phyloP scores from a whole-genome alignment of 2,329 filamentous ascomycete species.

The Trichoderma koningiopsis region DNA sequence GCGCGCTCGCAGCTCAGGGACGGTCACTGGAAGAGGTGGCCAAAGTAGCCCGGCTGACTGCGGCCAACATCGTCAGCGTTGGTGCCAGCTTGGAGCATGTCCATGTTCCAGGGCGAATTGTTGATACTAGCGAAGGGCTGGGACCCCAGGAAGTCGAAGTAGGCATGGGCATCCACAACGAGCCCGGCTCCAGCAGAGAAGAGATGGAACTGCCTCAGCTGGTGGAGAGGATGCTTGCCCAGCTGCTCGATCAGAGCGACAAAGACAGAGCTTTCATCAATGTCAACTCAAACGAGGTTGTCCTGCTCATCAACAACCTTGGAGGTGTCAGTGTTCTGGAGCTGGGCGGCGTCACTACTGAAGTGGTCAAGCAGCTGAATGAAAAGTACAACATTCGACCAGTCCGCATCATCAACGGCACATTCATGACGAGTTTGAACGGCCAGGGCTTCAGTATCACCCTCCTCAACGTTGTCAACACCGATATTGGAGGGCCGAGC shows the following conservation, averaged over 20 bases:
- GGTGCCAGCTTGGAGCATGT: slow-evolving; percentile 86
- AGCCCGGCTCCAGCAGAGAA: slow-evolving; percentile 58
- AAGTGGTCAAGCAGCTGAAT: slow-evolving; percentile 66
- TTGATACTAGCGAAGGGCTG: slow-evolving; percentile 60
- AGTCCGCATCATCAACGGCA: slow-evolving; percentile 66
- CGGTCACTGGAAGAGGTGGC: slow-evolving; percentile 69
- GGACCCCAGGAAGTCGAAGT: slow-evolving; percentile 60
- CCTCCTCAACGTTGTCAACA: slow-evolving; percentile 64
- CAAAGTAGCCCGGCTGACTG: slow-evolving; percentile 68
- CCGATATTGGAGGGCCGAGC: slow-evolving; percentile 59
- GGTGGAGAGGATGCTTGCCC: slow-evolving; percentile 66
- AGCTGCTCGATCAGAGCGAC: slow-evolving; percentile 67
- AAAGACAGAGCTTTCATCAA: slow-evolving; percentile 70
- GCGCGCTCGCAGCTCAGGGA: slow-evolving; percentile 77
- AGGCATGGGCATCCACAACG: slow-evolving; percentile 80
- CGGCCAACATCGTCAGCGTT: slow-evolving; percentile 79
- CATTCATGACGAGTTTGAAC: slow-evolving; percentile 79
- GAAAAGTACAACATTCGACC: slow-evolving; percentile 61
- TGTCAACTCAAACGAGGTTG: slow-evolving; percentile 64
- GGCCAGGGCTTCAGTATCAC: slow-evolving; percentile 75
- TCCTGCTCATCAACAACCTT: slow-evolving; percentile 74
- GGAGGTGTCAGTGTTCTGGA: slow-evolving; percentile 74
- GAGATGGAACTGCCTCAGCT: slow-evolving; percentile 56
- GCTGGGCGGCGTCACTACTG: slow-evolving; percentile 69
- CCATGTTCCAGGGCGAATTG: slow-evolving; percentile 80